Base-by-base conservation (phyloP, 2,329 filamentous ascomycete species). In the Samsoniella hepiali region DNA sequence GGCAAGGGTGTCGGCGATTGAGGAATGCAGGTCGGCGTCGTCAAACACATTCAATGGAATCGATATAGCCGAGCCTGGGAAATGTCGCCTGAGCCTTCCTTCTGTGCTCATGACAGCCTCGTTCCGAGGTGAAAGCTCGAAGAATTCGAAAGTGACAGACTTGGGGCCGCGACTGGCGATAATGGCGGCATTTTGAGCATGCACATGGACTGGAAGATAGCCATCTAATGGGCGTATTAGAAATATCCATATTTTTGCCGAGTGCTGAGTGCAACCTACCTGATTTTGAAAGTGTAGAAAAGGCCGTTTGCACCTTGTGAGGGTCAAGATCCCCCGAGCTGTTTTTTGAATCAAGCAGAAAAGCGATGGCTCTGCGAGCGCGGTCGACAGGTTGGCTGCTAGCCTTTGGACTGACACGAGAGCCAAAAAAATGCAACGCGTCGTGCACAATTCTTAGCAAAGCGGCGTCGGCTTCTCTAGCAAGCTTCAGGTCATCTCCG, bases 141-240 rank as follows among this genome's bases (percentile, higher is more conserved):
- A 59, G 13, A 54, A 42, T 9, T 62, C 51, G 13, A 62, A 34
- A 36, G 27, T 27, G 1, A 62, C 27, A 13, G 32, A 38, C 2
- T 40, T 9, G 3, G 17, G 10, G 13, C 15, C 27, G 27, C 60
- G 60, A 36, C 11, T 50, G 32, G 27, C 60, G 22, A 49, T 31
- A 15, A 62, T 56, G 15, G 32, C 51, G 3, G 60, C 51, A n/a
- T 62, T 62, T 50, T 62, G 51, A 2, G 51, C 60, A n/a, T 15
- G 8, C 4, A 62, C 51, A 34, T 62, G 51, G 15, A 62, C 42
- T 6, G 51, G 44, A n/a, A 32, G 8, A 22, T 22, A 2, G 9
- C 60, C 60, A 17, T 10, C 60, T 62, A 22, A 9, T 22, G 6
- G 15, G 13, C 5, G 7, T 0, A 40, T 62, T 40, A 62, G 59